A percentile compares a stretch with the other conserved stretches of the same genome.
Evolutionary conservation across 768 basidiomycete species (phyloP).

Genomic region (Leucocoprinus sp.): DNA sequence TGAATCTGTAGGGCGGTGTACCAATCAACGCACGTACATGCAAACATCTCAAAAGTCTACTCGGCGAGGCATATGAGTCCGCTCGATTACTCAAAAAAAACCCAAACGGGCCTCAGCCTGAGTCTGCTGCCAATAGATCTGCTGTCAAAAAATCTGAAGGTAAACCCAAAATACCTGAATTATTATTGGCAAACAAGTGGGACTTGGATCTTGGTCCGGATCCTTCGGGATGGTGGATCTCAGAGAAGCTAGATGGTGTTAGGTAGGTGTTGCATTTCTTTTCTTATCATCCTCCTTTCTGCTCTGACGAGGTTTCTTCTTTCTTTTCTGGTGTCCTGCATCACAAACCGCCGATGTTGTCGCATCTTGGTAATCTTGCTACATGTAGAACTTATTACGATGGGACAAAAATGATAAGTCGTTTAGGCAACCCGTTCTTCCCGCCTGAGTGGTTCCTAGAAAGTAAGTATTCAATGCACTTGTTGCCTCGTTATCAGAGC

Average conservation of each 20-base stretch:
- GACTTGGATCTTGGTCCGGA: constrained; percentile 45
- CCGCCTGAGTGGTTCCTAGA: constrained; percentile 52
- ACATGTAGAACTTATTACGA: constrained; percentile 43
- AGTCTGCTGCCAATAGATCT: constrained; percentile 25
- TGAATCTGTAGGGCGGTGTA: constrained; percentile 17
- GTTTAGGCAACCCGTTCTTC: constrained; percentile 51
- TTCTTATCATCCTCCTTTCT: background rate
- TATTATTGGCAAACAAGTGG: constrained; percentile 51
- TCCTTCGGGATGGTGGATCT: constrained; percentile 54
- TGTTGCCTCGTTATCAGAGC: background rate
- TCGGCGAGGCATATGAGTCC: constrained; percentile 31
- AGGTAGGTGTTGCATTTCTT: constrained; percentile 27
- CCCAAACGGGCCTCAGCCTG: constrained; percentile 21
- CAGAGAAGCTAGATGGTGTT: constrained; percentile 55
- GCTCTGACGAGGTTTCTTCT: background rate
- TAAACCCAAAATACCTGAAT: constrained; percentile 33
- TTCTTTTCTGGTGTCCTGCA: too few relatives aligned
- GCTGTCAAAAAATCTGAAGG: constrained; percentile 22
- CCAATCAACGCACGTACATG: constrained; percentile 32
- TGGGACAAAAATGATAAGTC: constrained; percentile 42
- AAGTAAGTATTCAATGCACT: constrained; percentile 26
- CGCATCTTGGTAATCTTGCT: too few relatives aligned
- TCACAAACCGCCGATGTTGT: too few relatives aligned
- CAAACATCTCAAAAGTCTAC: constrained; percentile 28
- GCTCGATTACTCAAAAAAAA: constrained; percentile 30